phyloP scores from a whole-genome alignment of 192 early-diverging fungal genomes.

The Umbelopsis vinacea region DNA sequence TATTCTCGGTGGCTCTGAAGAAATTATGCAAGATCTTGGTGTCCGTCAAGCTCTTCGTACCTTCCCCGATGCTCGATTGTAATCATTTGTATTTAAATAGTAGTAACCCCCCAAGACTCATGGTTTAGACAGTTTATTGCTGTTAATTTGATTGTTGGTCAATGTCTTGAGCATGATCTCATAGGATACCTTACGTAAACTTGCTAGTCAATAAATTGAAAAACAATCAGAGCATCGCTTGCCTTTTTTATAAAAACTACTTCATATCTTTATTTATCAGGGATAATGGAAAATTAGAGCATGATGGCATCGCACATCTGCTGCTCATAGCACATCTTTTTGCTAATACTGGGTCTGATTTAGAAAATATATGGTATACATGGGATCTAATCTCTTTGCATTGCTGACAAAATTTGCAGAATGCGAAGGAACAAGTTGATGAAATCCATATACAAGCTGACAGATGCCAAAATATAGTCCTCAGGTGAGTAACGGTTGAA shows the following conservation, averaged over 20 bases:
- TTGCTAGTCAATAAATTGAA: background rate
- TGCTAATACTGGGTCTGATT: too few species aligned
- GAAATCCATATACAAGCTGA: slow-evolving; percentile 75
- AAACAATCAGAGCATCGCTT: too few species aligned
- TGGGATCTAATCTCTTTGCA: slow-evolving; percentile 27
- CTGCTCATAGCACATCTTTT: too few species aligned
- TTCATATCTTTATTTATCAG: too few species aligned
- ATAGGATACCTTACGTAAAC: background rate
- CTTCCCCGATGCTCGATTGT: slow-evolving; percentile 27
- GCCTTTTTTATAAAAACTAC: too few species aligned
- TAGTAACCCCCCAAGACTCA: background rate
- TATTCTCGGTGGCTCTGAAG: slow-evolving; percentile 52
- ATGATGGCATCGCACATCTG: background rate
- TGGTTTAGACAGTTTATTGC: background rate
- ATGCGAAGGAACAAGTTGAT: slow-evolving; percentile 79
- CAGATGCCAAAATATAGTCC: slow-evolving; percentile 68
- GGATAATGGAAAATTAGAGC: background rate
- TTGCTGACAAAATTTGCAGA: slow-evolving; percentile 59
- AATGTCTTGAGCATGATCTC: background rate
- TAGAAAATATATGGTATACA: background rate
- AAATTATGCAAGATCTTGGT: slow-evolving; percentile 61
- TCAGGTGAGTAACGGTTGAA: slow-evolving; percentile 74
- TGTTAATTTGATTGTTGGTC: background rate
- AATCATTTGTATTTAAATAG: slow-evolving; percentile 4
- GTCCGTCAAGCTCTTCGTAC: slow-evolving; percentile 37